Conservation (phyloP, 495 filamentous ascomycete genomes). For the Daldinia grandis region DNA sequence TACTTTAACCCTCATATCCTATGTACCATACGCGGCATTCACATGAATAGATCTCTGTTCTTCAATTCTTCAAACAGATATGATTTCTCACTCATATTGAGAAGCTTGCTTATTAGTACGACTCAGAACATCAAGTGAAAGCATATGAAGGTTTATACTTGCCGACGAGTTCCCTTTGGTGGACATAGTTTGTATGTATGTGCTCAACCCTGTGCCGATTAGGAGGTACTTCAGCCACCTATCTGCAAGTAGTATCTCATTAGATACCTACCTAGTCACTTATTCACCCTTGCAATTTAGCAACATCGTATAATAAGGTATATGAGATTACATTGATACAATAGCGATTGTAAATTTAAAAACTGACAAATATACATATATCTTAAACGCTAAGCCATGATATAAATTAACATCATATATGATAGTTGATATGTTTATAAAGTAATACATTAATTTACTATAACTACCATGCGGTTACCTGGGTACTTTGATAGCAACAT, state of each 20-base stretch:
- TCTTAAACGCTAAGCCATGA: background rate
- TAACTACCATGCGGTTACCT: background rate
- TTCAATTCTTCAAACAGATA: constrained; percentile 9
- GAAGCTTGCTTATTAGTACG: background rate
- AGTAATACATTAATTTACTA: background rate
- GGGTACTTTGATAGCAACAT: too few species aligned
- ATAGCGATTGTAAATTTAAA: background rate
- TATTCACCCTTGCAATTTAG: background rate
- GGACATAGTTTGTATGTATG: background rate
- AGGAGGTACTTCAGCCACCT: background rate
- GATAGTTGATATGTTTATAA: too few species aligned
- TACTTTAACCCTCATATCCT: constrained; percentile 31
- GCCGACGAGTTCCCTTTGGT: background rate
- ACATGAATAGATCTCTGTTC: constrained; percentile 45
- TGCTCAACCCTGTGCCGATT: background rate
- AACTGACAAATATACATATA: background rate
- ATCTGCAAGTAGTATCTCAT: background rate
- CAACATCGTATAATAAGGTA: background rate
- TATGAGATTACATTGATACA: background rate
- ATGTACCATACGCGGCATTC: constrained; percentile 46
- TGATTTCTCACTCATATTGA: background rate
- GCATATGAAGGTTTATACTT: background rate
- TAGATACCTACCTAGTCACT: background rate
- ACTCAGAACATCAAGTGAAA: background rate
- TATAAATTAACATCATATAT: too few species aligned